Evolutionary conservation across 345 rosid genomes (phyloP).

Genomic region (Diplotaxis tenuifolia): DNA sequence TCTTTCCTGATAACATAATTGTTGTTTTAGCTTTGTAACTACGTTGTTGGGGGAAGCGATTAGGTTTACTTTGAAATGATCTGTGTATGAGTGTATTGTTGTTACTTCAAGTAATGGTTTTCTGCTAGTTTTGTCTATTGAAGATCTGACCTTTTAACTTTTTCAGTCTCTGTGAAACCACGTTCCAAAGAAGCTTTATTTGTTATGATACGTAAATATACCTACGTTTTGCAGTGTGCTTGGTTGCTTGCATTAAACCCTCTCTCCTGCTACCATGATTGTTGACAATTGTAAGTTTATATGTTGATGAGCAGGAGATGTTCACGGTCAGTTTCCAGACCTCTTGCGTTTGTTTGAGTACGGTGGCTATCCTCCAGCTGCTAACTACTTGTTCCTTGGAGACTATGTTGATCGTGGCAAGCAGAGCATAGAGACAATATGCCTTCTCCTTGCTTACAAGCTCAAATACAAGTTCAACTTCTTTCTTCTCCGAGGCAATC

Average conservation of each 20-base stretch:
- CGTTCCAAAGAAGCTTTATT: neutral
- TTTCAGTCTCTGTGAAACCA: neutral
- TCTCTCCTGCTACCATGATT: neutral
- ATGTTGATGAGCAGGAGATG: conserved; percentile 14
- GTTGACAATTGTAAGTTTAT: neutral
- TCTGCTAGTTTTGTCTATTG: neutral
- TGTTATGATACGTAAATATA: neutral
- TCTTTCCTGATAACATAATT: neutral
- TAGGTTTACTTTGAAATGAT: neutral
- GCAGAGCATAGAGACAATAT: conserved; percentile 57
- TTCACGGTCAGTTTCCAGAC: conserved; percentile 24
- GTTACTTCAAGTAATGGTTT: conserved; percentile 43
- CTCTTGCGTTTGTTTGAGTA: conserved; percentile 22
- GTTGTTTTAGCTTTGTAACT: neutral
- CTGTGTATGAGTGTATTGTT: neutral
- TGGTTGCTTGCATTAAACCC: neutral
- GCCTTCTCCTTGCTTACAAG: conserved; percentile 32
- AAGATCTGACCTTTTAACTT: conserved; percentile 3
- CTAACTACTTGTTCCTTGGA: conserved; percentile 14
- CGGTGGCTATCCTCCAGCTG: conserved; percentile 15
- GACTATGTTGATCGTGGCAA: conserved; percentile 23
- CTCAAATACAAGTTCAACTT: conserved; percentile 21
- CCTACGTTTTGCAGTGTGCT: neutral
- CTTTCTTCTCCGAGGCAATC: conserved; percentile 52
- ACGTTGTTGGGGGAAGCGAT: neutral